Evolutionary conservation across 2,329 filamentous ascomycete species (phyloP).

Genomic region (Fusarium chuoi): DNA sequence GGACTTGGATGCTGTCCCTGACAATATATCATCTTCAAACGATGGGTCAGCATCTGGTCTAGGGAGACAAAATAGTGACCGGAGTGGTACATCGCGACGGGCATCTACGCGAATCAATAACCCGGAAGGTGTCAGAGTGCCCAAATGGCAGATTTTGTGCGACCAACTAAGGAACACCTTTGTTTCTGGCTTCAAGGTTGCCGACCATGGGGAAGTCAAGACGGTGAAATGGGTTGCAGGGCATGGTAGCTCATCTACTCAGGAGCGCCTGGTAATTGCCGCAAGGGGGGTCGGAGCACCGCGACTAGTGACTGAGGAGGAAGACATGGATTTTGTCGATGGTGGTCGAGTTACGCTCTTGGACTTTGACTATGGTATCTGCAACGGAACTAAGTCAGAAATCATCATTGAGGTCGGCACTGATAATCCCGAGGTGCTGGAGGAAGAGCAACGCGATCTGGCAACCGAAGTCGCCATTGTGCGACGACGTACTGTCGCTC

Average conservation of each 20-base stretch:
- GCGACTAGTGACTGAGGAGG: conserved; percentile 71
- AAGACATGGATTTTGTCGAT: conserved; percentile 80
- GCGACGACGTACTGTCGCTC: conserved; percentile 76
- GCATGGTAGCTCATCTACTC: conserved; percentile 58
- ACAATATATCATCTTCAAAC: conserved; percentile 46
- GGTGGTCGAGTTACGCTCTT: conserved; percentile 78
- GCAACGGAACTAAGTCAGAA: conserved; percentile 65
- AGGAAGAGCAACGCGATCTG: conserved; percentile 78
- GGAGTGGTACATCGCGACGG: conserved; percentile 46
- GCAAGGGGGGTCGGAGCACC: conserved; percentile 74
- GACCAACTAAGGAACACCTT: conserved; percentile 77
- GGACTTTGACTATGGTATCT: conserved; percentile 75
- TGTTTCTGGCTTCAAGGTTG: conserved; percentile 72
- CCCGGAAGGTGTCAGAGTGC: conserved; percentile 54
- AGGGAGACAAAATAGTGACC: conserved; percentile 47
- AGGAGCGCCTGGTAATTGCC: conserved; percentile 73
- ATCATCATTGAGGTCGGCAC: conserved; percentile 80
- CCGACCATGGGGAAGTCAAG: conserved; percentile 72
- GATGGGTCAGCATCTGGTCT: conserved; percentile 41
- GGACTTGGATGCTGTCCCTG: conserved; percentile 71
- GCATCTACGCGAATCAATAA: conserved; percentile 47
- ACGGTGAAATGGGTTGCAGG: conserved; percentile 77
- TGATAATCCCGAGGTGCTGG: conserved; percentile 73
- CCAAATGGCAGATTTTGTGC: conserved; percentile 75
- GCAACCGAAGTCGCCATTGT: conserved; percentile 84